These are phyloP conservation scores for Wilhelminamyces savonicus DNA, from an alignment of 805 yeast species.

Conservation along the genomic window DNA sequence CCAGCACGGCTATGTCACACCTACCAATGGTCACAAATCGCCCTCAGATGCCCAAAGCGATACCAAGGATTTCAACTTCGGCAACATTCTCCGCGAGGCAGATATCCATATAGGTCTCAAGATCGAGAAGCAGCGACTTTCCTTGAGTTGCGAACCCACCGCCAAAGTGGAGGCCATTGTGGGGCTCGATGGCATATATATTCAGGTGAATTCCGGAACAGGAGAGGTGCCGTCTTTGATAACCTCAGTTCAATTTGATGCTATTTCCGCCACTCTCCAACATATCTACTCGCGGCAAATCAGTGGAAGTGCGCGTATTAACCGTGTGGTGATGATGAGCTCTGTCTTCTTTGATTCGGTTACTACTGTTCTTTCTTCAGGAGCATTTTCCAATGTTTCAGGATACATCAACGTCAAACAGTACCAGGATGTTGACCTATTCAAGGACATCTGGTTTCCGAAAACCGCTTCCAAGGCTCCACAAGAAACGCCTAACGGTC, in stretches of 20 bases:
- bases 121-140: constrained; percentile 67
- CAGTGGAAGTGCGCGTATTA: constrained; percentile 59
- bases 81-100: too few species aligned
- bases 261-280: constrained; percentile 66
- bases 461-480: constrained; percentile 3
- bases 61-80: constrained; percentile 32
- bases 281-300: constrained; percentile 88
- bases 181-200: constrained; percentile 60
- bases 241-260: constrained; percentile 43
- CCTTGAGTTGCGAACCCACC: constrained; percentile 86
- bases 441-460: constrained; percentile 78
- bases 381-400: constrained; percentile 47
- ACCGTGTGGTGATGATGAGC: constrained; percentile 43
- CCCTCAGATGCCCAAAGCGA: constrained; percentile 1
- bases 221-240: constrained; percentile 33
- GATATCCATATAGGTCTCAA: constrained; percentile 59
- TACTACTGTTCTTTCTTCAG: constrained; percentile 42
- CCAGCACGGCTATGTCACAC: neutral
- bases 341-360: constrained; percentile 38
- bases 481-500: too few species aligned
- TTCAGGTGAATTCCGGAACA: constrained; percentile 47
- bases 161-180: constrained; percentile 89
- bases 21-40: neutral
- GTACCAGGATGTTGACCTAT: constrained; percentile 77
- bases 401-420: constrained; percentile 75